Base-by-base conservation (phyloP, 1,284 basidiomycete species). In the Cryptococcus sp. region DNA sequence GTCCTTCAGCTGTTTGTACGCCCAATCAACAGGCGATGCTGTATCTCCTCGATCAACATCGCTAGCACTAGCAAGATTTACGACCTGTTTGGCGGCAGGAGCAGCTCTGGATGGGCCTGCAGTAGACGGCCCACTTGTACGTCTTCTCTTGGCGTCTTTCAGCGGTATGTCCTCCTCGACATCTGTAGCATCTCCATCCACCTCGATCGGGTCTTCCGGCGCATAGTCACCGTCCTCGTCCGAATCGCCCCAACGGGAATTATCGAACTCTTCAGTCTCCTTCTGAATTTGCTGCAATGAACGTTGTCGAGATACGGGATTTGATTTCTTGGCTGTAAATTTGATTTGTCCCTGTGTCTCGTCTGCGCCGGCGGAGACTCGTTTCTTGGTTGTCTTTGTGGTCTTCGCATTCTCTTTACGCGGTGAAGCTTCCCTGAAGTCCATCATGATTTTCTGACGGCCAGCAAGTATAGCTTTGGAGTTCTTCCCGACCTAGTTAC, bases 131-230 rank as follows among this genome's bases (percentile, higher is more conserved):
- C 19, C 39, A 21, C 18, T 41, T 41, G 39, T 52, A 18, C 40
- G 46, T n/a, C 44, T 14, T 19, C 18, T 41, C 39, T 41, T 41
- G 11, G 19, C 39, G 14, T 10, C 49, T 11, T 54, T 44, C 13
- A 67, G 50, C 7, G 63, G 64, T 32, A 62, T 56, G 50, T 89
- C 87, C 53, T 60, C 60, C 37, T 57, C 60, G 31, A 52, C 53
- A 19, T 53, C 50, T 40, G 53, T 53, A 16, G 50, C 59, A 41
- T 59, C 59, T 37, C 46, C 53, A 34, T 45, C 45, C 37, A 43
- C 25, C 34, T 34, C 42, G 36, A 56, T 63, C 40, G 9, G 39
- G 14, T 45, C 45, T 22, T 49, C 39, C 16, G 45, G 49, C 32
- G 23, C 21, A 22, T 56, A 52, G n/a, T n/a, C n/a, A n/a, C n/a